Evolutionary conservation across 1,139 yeast species (phyloP).

Genomic region (Kluyveromyces sp.): DNA sequence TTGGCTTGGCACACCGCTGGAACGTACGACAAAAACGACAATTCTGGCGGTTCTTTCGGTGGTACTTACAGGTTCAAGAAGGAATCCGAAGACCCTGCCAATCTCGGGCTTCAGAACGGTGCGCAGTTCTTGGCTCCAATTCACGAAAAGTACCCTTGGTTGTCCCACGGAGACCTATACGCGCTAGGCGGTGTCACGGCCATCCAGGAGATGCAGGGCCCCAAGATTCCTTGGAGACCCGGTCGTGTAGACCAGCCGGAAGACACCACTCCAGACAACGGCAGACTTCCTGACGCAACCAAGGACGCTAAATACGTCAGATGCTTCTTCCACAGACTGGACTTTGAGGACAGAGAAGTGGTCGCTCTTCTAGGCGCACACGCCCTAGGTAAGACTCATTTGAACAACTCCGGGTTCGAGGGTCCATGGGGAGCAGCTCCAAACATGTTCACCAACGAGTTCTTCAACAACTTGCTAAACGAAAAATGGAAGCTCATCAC

Average conservation of each 20-base stretch:
- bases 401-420: slow-evolving; percentile 61
- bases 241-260: slow-evolving; percentile 59
- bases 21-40: slow-evolving; percentile 51
- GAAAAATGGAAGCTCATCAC: slow-evolving; percentile 70
- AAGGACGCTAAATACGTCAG: slow-evolving; percentile 65
- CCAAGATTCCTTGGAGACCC: slow-evolving; percentile 79
- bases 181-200: slow-evolving; percentile 84
- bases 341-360: slow-evolving; percentile 74
- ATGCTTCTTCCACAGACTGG: slow-evolving; percentile 61
- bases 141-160: slow-evolving; percentile 55
- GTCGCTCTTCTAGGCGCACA: slow-evolving; percentile 89
- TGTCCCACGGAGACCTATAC: slow-evolving; percentile 82
- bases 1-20: slow-evolving; percentile 76
- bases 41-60: slow-evolving; percentile 72
- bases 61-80: slow-evolving; percentile 74
- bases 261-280: slow-evolving; percentile 52
- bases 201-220: slow-evolving; percentile 82
- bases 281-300: slow-evolving; percentile 76
- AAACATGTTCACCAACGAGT: slow-evolving; percentile 77
- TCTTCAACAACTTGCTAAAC: slow-evolving; percentile 56
- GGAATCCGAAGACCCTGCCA: slow-evolving; percentile 65
- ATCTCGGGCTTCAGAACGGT: slow-evolving; percentile 64
- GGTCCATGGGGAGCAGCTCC: slow-evolving; percentile 96
- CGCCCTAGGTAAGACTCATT: slow-evolving; percentile 73
- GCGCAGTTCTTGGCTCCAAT: slow-evolving; percentile 60